Conservation (phyloP, 1,284 basidiomycete species). For the Naganishia cerealis region DNA sequence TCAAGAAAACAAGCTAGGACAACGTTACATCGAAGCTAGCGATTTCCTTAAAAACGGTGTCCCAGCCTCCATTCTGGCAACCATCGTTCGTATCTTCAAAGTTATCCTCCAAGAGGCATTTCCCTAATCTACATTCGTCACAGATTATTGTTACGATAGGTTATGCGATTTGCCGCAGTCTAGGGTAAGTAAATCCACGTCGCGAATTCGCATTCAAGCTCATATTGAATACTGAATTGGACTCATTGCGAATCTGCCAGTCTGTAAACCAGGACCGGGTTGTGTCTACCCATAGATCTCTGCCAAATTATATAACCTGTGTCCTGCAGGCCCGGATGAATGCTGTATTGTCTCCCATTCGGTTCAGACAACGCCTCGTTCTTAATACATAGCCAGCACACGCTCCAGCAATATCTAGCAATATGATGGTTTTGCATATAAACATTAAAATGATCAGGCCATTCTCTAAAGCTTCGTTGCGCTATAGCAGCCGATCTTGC, state of each 20-base stretch:
- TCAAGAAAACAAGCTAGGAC: conserved; percentile 92
- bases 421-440: not conserved
- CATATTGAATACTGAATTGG: not conserved
- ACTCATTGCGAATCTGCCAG: not conserved
- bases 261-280: not conserved
- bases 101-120: conserved; percentile 5
- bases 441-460: not conserved
- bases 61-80: conserved; percentile 83
- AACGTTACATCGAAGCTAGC: conserved; percentile 75
- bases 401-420: not conserved
- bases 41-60: conserved; percentile 94
- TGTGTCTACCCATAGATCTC: not conserved
- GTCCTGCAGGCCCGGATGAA: not conserved
- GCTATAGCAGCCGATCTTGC: too few species aligned
- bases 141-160: conserved; percentile 80
- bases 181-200: conserved; percentile 52
- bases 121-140: conserved; percentile 5
- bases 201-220: not conserved
- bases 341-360: not conserved
- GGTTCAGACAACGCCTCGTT: not conserved
- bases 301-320: not conserved
- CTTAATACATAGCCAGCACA: not conserved
- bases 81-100: conserved; percentile 61
- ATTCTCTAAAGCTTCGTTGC: not conserved
- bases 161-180: conserved; percentile 68